Percentiles rank a stretch among this genome's conserved stretches.
phyloP scores from a whole-genome alignment of 163 green algal genomes.

The Chlorella variabilis region DNA sequence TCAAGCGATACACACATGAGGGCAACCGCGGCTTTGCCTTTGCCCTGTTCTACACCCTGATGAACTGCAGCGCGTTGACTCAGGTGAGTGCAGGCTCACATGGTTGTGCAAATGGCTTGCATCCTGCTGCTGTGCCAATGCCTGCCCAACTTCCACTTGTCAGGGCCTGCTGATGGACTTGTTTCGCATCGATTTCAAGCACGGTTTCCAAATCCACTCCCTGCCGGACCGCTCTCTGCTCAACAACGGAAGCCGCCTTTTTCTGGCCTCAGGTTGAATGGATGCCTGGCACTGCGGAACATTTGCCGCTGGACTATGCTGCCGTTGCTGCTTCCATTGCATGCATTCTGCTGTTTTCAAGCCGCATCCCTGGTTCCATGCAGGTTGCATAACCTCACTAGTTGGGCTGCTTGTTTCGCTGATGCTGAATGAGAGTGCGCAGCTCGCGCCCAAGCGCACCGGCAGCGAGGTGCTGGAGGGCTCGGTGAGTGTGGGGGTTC shows the following conservation, averaged over 20 bases:
- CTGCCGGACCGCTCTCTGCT: slow-evolving; percentile 41
- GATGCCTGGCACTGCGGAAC: not conserved
- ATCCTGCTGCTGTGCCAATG: not conserved
- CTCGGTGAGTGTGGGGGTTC: slow-evolving; percentile 3
- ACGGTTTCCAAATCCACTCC: slow-evolving; percentile 49
- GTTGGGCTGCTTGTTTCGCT: slow-evolving; percentile 43
- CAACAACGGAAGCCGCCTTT: slow-evolving; percentile 56
- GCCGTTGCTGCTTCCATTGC: no score
- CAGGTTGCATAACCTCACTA: slow-evolving; percentile 49
- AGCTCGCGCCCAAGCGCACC: slow-evolving; percentile 11
- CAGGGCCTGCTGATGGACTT: slow-evolving; percentile 62
- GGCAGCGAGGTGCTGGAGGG: slow-evolving; percentile 10
- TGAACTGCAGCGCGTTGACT: slow-evolving; percentile 67
- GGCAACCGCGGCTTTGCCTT: slow-evolving; percentile 65
- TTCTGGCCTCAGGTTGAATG: slow-evolving; percentile 51
- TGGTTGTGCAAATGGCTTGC: not conserved
- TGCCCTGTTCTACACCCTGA: slow-evolving; percentile 68
- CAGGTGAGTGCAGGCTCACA: not conserved
- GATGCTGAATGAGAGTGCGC: not conserved
- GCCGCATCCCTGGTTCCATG: no score
- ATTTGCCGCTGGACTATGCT: no score
- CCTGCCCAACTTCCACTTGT: not conserved
- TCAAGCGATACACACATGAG: slow-evolving; percentile 35
- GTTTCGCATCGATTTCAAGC: slow-evolving; percentile 54
- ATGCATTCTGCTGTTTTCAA: no score